A percentile compares a stretch with the other conserved stretches of the same genome.
Evolutionary conservation across 2,329 filamentous ascomycete genomes (phyloP).

Genomic region (Phyllosticta capitalensis): DNA sequence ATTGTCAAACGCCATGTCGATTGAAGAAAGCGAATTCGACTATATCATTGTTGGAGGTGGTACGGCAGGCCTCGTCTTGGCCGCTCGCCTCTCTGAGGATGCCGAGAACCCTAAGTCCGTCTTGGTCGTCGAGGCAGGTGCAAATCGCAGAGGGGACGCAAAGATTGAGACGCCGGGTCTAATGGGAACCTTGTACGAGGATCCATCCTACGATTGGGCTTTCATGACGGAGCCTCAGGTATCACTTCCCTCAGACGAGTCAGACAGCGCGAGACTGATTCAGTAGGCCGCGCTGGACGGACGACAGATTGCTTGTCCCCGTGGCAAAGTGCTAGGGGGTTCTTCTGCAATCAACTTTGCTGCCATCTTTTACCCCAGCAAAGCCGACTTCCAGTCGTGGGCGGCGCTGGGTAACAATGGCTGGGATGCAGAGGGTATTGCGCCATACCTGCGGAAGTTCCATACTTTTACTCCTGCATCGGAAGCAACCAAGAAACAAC

Average conservation of each 20-base stretch:
- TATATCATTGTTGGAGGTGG: conserved; percentile 13
- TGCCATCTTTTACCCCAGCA: conserved; percentile 17
- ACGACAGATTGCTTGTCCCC: conserved; percentile 18
- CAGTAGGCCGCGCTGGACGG: conserved; percentile 7
- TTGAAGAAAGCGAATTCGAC: not conserved
- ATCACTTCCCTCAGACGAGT: not conserved
- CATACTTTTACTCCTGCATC: conserved; percentile 15
- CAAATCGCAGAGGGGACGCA: conserved; percentile 18
- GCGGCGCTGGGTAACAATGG: conserved; percentile 47
- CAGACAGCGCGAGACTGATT: not conserved
- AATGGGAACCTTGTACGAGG: conserved; percentile 15
- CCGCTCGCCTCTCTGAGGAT: conserved; percentile 20
- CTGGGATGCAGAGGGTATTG: conserved; percentile 45
- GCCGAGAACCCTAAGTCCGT: conserved; percentile 11
- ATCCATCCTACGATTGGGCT: conserved; percentile 24
- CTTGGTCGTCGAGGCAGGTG: conserved; percentile 15
- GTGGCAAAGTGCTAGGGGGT: conserved; percentile 29
- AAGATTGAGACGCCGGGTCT: conserved; percentile 21
- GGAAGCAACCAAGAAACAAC: conserved; percentile 7
- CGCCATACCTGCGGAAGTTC: conserved; percentile 19
- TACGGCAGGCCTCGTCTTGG: conserved; percentile 13
- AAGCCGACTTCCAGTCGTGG: conserved; percentile 41
- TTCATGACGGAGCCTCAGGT: conserved; percentile 23
- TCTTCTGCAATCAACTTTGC: conserved; percentile 23
- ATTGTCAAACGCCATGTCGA: not conserved